phyloP scores from a whole-genome alignment of 2,329 filamentous ascomycete species.

The Lasiodiplodia gonubiensis region DNA sequence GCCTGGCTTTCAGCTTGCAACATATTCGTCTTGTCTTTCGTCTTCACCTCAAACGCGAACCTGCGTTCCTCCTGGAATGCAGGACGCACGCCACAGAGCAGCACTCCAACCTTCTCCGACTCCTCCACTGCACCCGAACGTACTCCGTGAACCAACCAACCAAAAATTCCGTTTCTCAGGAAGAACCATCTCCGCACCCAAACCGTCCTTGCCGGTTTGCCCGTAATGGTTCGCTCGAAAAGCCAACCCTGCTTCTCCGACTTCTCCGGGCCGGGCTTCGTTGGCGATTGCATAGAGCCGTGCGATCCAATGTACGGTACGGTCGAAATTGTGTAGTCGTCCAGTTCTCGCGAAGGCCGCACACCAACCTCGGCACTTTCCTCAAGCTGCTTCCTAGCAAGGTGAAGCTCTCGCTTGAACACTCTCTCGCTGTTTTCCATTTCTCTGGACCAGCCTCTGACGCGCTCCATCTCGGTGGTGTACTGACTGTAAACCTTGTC shows the following conservation, averaged over 20 bases:
- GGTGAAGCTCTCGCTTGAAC: constrained; percentile 81
- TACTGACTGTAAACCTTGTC: constrained; percentile 68
- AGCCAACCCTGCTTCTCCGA: constrained; percentile 94
- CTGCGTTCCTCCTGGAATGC: constrained; percentile 90
- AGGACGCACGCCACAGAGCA: constrained; percentile 90
- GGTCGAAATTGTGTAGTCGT: constrained; percentile 89
- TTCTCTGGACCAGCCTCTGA: constrained; percentile 90
- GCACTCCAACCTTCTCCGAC: constrained; percentile 92
- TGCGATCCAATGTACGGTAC: constrained; percentile 81
- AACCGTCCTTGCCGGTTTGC: constrained; percentile 85
- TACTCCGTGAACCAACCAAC: constrained; percentile 83
- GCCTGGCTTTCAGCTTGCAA: constrained; percentile 91
- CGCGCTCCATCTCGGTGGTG: constrained; percentile 83
- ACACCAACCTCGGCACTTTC: constrained; percentile 72
- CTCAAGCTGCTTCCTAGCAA: constrained; percentile 81
- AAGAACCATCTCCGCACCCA: constrained; percentile 97
- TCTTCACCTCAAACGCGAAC: constrained; percentile 99
- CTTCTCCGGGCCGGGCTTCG: constrained; percentile 59
- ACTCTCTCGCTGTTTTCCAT: constrained; percentile 88
- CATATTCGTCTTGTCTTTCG: constrained; percentile 87
- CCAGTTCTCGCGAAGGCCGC: constrained; percentile 87
- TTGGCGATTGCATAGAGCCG: constrained; percentile 51
- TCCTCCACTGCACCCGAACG: constrained; percentile 87
- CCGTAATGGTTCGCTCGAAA: constrained; percentile 78
- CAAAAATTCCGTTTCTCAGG: constrained; percentile 93